A percentile compares a stretch with the other conserved stretches of the same genome.
Evolutionary conservation across 192 early-diverging fungal genomes (phyloP).

Genomic region (Powellomyces hirtus): DNA sequence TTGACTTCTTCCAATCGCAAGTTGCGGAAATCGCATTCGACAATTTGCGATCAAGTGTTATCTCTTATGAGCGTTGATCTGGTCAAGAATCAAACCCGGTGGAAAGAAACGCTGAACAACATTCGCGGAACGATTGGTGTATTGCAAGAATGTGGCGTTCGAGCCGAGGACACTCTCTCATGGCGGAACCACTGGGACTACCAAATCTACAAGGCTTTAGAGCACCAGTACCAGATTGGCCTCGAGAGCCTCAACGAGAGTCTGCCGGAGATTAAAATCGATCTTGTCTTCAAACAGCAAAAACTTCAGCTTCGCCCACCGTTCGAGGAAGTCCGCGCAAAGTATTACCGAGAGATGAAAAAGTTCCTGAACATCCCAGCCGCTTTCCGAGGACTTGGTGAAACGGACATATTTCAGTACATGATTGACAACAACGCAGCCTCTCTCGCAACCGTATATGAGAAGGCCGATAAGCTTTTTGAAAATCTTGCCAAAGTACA

Average conservation of each 20-base stretch:
- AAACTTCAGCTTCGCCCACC: conserved; percentile 53
- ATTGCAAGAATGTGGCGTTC: conserved; percentile 41
- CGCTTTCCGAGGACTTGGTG: conserved; percentile 47
- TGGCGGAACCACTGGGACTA: conserved; percentile 60
- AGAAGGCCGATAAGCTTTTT: conserved; percentile 52
- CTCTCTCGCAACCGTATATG: conserved; percentile 46
- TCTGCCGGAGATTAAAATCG: conserved; percentile 57
- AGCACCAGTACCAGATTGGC: conserved; percentile 50
- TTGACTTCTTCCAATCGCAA: conserved; percentile 48
- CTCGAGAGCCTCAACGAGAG: conserved; percentile 46
- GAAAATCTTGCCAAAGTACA: conserved; percentile 43
- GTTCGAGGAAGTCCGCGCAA: conserved; percentile 61
- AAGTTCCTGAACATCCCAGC: conserved; percentile 58
- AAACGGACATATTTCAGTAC: conserved; percentile 37
- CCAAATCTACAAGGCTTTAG: conserved; percentile 60
- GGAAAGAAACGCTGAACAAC: conserved; percentile 50
- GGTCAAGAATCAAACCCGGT: conserved; percentile 49
- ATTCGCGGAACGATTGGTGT: conserved; percentile 41
- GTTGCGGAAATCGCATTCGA: conserved; percentile 46
- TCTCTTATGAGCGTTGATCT: conserved; percentile 42
- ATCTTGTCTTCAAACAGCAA: conserved; percentile 54
- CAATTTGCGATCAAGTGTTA: conserved; percentile 40
- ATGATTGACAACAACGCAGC: conserved; percentile 51
- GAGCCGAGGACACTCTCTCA: conserved; percentile 33
- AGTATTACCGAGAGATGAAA: conserved; percentile 65